Conservation (phyloP, 2,329 filamentous ascomycete species). For the Ascomycota sp. region DNA sequence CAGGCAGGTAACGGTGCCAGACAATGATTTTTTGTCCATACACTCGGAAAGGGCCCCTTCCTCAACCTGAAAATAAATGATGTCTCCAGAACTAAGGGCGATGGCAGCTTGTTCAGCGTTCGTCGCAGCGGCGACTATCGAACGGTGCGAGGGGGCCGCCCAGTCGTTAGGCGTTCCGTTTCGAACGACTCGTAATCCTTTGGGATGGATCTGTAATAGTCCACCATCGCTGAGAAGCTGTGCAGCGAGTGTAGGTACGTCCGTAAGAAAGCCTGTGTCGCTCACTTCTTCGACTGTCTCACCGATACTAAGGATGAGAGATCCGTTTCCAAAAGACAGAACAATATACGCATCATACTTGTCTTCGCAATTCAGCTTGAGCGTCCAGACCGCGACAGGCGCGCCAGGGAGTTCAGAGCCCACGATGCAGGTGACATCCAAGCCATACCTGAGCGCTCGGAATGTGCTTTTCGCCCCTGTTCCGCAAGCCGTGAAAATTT, state of each 20-base stretch:
- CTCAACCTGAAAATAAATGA: slow-evolving; percentile 97
- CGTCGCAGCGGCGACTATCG: slow-evolving; percentile 83
- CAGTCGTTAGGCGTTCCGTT: slow-evolving; percentile 72
- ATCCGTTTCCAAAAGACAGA: slow-evolving; percentile 79
- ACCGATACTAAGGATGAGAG: slow-evolving; percentile 81
- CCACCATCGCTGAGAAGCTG: slow-evolving; percentile 89
- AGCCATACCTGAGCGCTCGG: slow-evolving; percentile 74
- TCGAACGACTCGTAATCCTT: slow-evolving; percentile 79
- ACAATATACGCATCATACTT: slow-evolving; percentile 88
- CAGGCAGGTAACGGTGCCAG: slow-evolving; percentile 84
- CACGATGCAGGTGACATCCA: slow-evolving; percentile 90
- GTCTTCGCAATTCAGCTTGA: slow-evolving; percentile 63
- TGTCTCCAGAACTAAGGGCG: slow-evolving; percentile 85
- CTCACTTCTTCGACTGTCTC: slow-evolving; percentile 93
- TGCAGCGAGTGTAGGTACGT: slow-evolving; percentile 74
- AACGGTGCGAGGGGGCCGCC: slow-evolving; percentile 80
- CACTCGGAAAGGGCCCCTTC: slow-evolving; percentile 83
- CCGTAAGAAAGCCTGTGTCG: slow-evolving; percentile 78
- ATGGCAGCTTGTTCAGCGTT: slow-evolving; percentile 88
- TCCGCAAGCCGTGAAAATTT: slow-evolving; percentile 86
- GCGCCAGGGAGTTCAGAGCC: slow-evolving; percentile 76
- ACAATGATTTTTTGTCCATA: slow-evolving; percentile 87
- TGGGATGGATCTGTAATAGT: slow-evolving; percentile 86
- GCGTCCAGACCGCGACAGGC: slow-evolving; percentile 89
- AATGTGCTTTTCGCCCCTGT: slow-evolving; percentile 78